Percentiles rank a stretch among this genome's conserved stretches.
Conservation (phyloP, 176 grass and related monocot genomes). For the Phyllostachys edulis region DNA sequence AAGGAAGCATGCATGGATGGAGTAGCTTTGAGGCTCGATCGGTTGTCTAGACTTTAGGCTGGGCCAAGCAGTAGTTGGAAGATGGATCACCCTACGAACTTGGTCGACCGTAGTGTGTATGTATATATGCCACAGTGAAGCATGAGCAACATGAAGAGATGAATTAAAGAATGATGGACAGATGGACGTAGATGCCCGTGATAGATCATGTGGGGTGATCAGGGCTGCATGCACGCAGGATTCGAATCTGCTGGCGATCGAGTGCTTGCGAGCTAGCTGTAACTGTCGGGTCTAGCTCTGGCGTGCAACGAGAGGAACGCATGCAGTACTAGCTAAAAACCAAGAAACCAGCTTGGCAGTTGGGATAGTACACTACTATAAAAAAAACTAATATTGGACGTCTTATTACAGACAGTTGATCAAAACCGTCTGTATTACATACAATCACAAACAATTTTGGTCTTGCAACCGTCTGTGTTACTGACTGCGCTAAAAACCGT, state of each 20-base stretch:
- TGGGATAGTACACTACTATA: no score
- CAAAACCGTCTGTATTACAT: no score
- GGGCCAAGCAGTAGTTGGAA: constrained; percentile 13
- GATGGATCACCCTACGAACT: constrained; percentile 3
- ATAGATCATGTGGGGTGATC: constrained; percentile 25
- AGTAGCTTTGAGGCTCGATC: constrained; percentile 24
- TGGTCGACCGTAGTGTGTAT: neutral
- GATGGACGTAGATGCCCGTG: neutral
- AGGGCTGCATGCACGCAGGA: neutral
- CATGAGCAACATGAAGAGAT: neutral
- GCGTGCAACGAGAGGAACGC: neutral
- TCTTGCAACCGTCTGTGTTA: no score
- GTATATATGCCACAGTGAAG: constrained; percentile 10
- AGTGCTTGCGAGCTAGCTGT: neutral
- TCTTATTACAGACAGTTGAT: no score
- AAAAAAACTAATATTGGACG: no score
- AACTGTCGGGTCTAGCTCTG: neutral
- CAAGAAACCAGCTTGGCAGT: no score
- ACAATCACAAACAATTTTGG: no score
- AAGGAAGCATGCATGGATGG: constrained; percentile 18
- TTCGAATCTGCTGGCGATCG: constrained; percentile 20
- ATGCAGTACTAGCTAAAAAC: no score
- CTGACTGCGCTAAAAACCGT: no score
- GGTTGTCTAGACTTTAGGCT: constrained; percentile 7
- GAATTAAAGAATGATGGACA: neutral